Evolutionary conservation across 345 rosid genomes (phyloP).

Genomic region (Melaleuca quinquenervia): DNA sequence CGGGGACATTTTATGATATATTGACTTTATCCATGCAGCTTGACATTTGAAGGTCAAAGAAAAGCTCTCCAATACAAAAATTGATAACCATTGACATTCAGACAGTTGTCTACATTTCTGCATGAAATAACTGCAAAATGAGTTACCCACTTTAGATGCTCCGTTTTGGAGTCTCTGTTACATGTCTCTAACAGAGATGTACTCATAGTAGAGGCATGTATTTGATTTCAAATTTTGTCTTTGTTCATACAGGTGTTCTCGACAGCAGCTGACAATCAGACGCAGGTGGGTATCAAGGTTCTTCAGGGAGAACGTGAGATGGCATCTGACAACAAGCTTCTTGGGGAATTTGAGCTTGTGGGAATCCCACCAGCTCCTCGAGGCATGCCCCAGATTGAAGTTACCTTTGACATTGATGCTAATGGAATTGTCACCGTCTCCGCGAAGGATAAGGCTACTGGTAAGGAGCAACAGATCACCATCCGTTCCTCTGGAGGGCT

Average conservation of each 20-base stretch:
- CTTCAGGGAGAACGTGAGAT: conserved; percentile 28
- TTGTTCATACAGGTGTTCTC: conserved; percentile 15
- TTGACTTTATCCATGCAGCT: not conserved
- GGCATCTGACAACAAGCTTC: conserved; percentile 25
- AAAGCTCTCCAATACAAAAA: not conserved
- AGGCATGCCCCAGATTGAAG: conserved; percentile 24
- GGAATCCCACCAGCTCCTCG: conserved; percentile 27
- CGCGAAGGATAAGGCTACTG: conserved; percentile 27
- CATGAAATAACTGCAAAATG: not conserved
- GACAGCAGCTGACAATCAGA: conserved; percentile 27
- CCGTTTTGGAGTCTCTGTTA: not conserved
- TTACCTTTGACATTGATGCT: conserved; percentile 28
- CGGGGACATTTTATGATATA: not conserved
- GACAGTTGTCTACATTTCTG: not conserved
- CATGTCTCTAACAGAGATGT: not conserved
- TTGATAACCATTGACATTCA: not conserved
- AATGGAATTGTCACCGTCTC: conserved; percentile 25
- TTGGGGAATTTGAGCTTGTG: conserved; percentile 23
- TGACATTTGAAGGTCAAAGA: not conserved
- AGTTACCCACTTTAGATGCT: not conserved
- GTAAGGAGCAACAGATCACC: conserved; percentile 24
- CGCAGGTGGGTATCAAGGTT: conserved; percentile 22
- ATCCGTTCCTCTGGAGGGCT: conserved; percentile 27
- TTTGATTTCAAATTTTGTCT: not conserved
- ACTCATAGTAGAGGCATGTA: not conserved